These are phyloP conservation scores for Magnaporthiopsis rhizophila DNA, from an alignment of 2,329 filamentous ascomycete genomes.

Conservation along the genomic window DNA sequence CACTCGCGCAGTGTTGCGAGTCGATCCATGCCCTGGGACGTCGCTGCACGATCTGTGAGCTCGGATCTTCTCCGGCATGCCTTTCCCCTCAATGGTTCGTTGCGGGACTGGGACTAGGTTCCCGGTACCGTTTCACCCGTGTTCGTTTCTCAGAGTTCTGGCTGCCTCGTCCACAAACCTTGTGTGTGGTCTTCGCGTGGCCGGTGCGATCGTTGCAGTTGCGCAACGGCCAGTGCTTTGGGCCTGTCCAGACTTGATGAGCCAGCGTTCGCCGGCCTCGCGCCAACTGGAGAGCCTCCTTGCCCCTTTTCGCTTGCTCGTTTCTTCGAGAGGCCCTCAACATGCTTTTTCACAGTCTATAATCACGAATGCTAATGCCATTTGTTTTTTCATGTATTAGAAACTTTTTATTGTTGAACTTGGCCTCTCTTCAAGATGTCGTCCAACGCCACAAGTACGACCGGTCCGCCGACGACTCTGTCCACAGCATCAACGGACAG, in stretches of 20 bases:
- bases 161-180: neutral
- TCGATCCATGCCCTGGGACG: neutral
- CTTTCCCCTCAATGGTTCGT: neutral
- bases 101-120: neutral
- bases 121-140: neutral
- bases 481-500: slow-evolving; percentile 9
- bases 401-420: slow-evolving; percentile 15
- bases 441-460: slow-evolving; percentile 18
- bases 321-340: neutral
- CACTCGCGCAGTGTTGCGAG: neutral
- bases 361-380: no score
- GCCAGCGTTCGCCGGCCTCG: neutral
- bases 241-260: neutral
- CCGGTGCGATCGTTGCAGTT: neutral
- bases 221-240: neutral
- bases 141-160: neutral
- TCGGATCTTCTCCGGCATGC: neutral
- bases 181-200: neutral
- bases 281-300: no score
- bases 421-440: slow-evolving; percentile 23
- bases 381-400: no score
- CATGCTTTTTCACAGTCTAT: neutral
- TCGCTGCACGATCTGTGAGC: neutral
- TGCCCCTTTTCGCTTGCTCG: neutral
- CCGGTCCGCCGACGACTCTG: slow-evolving; percentile 11